Conservation (phyloP, 2,329 filamentous ascomycete species). For the Lojkania enalia region DNA sequence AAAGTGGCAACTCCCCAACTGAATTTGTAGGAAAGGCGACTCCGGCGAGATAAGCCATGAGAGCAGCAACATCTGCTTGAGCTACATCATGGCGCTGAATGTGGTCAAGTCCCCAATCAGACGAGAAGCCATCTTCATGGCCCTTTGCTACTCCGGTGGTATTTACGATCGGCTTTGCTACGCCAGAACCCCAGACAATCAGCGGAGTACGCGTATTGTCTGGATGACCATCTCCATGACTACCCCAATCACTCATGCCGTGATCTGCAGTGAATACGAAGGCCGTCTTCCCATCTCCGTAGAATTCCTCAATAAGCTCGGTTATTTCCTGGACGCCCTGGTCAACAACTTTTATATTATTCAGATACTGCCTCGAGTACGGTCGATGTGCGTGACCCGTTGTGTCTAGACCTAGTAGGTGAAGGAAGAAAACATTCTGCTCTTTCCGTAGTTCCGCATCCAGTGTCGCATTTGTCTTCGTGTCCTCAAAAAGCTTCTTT, state of each 20-base stretch:
- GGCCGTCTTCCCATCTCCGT: conserved; percentile 78
- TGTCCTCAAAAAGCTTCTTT: conserved; percentile 80
- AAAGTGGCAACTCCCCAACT: conserved; percentile 86
- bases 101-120: conserved; percentile 81
- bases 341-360: conserved; percentile 94
- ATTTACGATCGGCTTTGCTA: conserved; percentile 70
- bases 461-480: conserved; percentile 75
- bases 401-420: conserved; percentile 89
- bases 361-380: conserved; percentile 91
- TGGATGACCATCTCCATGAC: conserved; percentile 95
- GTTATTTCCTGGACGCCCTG: conserved; percentile 84
- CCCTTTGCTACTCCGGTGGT: conserved; percentile 68
- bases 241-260: conserved; percentile 99
- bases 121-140: conserved; percentile 84
- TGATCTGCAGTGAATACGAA: conserved; percentile 98
- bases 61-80: conserved; percentile 89
- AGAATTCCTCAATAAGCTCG: conserved; percentile 81
- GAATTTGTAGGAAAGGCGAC: conserved; percentile 94
- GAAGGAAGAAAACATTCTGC: conserved; percentile 91
- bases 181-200: conserved; percentile 89
- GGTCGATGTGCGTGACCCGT: conserved; percentile 83
- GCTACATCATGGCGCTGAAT: conserved; percentile 87
- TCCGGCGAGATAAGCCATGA: conserved; percentile 92
- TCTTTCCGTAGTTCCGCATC: conserved; percentile 74
- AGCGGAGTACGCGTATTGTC: conserved; percentile 95